Conservation (phyloP, 352 stramenopile species). For the Pythium coloratum region DNA sequence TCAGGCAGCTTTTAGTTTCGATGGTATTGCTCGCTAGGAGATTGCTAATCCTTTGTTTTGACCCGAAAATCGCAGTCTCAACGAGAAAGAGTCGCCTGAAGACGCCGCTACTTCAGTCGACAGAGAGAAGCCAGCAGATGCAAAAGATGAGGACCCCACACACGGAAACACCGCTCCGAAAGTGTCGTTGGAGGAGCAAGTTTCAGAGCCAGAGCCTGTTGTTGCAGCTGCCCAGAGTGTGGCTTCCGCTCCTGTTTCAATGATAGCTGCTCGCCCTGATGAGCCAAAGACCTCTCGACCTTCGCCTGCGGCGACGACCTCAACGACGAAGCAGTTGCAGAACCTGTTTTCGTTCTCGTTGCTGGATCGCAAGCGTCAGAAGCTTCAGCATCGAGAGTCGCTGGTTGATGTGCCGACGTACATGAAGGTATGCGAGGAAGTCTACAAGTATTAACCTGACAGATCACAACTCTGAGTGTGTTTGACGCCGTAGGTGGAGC, state of each 20-base stretch:
- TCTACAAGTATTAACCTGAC: not conserved
- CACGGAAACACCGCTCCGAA: not conserved
- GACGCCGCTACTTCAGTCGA: not conserved
- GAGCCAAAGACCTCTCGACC: not conserved
- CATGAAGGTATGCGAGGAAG: slow-evolving; percentile 29
- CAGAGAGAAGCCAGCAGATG: not conserved
- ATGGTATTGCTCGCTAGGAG: not conserved
- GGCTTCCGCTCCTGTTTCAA: not conserved
- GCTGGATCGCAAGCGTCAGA: slow-evolving; percentile 38
- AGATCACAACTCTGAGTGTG: not conserved
- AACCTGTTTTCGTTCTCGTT: slow-evolving; percentile 34
- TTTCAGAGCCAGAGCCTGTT: not conserved
- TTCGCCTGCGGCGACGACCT: not conserved
- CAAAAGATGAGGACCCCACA: not conserved
- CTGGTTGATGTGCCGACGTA: slow-evolving; percentile 32
- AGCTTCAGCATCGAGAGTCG: slow-evolving; percentile 21
- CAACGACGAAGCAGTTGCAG: slow-evolving; percentile 26
- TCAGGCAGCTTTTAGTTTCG: not conserved
- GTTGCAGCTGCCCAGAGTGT: not conserved
- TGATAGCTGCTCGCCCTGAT: not conserved
- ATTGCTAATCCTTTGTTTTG: not conserved
- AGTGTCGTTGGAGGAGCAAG: not conserved
- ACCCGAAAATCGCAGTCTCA: not conserved
- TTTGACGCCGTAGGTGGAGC: slow-evolving; percentile 30
- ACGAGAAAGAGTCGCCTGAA: slow-evolving; percentile 5